phyloP scores from a whole-genome alignment of 331 rosid genomes.

The Quercus phellos region DNA sequence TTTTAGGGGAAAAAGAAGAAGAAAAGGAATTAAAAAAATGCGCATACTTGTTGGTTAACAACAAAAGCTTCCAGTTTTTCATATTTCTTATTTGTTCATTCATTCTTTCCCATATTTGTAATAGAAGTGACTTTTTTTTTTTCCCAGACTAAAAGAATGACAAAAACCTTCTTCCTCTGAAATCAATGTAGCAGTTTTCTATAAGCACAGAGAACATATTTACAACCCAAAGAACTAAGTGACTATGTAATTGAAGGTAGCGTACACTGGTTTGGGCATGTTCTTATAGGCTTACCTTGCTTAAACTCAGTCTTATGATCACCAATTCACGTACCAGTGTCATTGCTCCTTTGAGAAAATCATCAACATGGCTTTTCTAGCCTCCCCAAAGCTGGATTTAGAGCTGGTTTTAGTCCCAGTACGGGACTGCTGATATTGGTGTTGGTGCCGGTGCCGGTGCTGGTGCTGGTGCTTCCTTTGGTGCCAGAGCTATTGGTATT shows the following conservation, averaged over 20 bases:
- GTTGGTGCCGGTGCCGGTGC: constrained; percentile 20
- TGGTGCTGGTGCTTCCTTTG: constrained; percentile 13
- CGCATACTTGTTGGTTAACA: background rate
- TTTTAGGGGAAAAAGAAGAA: too few relatives aligned
- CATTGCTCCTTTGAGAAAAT: background rate
- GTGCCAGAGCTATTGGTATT: background rate
- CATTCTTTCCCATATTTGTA: too few relatives aligned
- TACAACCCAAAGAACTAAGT: background rate
- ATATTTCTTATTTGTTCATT: background rate
- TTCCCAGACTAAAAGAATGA: background rate
- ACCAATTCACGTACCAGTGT: background rate
- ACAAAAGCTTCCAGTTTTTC: background rate
- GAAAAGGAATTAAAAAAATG: too few relatives aligned
- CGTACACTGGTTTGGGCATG: background rate
- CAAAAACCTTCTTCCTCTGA: background rate
- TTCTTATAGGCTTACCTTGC: background rate
- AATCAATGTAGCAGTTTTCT: background rate
- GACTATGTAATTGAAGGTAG: background rate
- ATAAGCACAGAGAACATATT: background rate
- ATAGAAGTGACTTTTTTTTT: background rate
- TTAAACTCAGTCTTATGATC: background rate
- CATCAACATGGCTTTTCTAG: background rate
- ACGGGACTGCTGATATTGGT: constrained; percentile 10
- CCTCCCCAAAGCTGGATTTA: background rate
- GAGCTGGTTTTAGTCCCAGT: background rate